Base-by-base conservation (phyloP, 148 eudicot genomes). In the Arctostaphylos glauca region DNA sequence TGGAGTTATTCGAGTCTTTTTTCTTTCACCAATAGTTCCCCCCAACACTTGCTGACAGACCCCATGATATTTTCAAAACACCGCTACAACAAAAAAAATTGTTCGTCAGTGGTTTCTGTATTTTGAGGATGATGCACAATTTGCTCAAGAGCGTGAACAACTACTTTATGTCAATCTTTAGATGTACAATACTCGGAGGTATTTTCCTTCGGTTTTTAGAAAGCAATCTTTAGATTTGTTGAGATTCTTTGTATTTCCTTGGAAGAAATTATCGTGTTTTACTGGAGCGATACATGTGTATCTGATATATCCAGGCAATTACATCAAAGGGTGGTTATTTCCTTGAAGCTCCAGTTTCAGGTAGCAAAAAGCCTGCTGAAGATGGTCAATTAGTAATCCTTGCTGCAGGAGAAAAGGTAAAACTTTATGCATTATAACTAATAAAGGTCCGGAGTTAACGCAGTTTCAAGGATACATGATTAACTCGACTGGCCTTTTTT, bases 311-410 rank as follows among this genome's bases (percentile, higher is more conserved):
- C 77, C 87, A 96, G 99, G 99, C 94, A 81, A 85, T 96, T 67
- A 88, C 86, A 83, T 88, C 93, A 70, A 96, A 94, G 84, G 96
- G 99, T 59, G 99, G 99, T 81, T 68, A 38, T 77, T 96, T 96
- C 82, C 89, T 96, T 66, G 99, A 96, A 90, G 98, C 90, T 87
- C 99, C 99, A 77, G 99, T 96, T 84, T 96, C 99, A 21, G 99
- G 98, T 66, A 96, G 99, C 91, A 96, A 96, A 89, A 94, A 96
- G 88, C 99, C 98, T 56, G 99, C 99, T 82, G 99, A 96, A 87
- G 98, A 94, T 86, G 99, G 99, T 84, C 99, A 96, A 86, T 80
- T 96, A 68, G 91, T 96, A 18, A 96, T 96, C 79, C 96, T 96
- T 81, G 97, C 99, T 85, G 99, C 96, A 68, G 99, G 98, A 82